phyloP scores from a whole-genome alignment of 805 yeast species.

The Komagataella phaffii region DNA sequence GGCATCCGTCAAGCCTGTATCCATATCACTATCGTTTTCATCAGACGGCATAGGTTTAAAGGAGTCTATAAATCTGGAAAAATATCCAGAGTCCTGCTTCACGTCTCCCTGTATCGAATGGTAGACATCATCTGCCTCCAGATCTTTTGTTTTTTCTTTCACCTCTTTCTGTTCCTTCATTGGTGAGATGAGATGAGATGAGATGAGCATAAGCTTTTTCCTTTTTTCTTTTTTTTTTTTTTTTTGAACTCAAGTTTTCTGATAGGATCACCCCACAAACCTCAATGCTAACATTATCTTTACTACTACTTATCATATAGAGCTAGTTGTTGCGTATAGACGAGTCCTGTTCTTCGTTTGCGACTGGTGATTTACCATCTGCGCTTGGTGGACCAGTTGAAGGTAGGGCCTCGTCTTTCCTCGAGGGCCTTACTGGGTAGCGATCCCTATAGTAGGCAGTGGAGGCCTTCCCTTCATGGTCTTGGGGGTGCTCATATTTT shows the following conservation, averaged over 20 bases:
- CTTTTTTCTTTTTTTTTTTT: too few relatives aligned
- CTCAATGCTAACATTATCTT: neutral
- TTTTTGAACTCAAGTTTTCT: neutral
- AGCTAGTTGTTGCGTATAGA: neutral
- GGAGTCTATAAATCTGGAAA: constrained; percentile 1
- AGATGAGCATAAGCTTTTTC: neutral
- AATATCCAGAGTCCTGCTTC: neutral
- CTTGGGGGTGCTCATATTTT: neutral
- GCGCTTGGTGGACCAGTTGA: neutral
- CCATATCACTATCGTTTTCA: constrained; percentile 15
- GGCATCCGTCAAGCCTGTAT: constrained; percentile 13
- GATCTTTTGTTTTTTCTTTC: neutral
- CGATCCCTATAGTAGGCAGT: neutral
- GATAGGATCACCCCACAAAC: neutral
- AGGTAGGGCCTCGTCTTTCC: neutral
- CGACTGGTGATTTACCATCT: neutral
- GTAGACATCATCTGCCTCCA: neutral
- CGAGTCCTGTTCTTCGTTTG: neutral
- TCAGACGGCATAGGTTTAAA: constrained; percentile 10
- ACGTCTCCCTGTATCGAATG: neutral
- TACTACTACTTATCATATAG: neutral
- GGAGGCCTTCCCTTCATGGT: neutral
- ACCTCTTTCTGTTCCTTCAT: neutral
- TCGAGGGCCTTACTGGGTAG: neutral
- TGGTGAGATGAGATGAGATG: neutral